phyloP scores from a whole-genome alignment of 2,329 filamentous ascomycete genomes.

The Pestalotiopsis sp. region DNA sequence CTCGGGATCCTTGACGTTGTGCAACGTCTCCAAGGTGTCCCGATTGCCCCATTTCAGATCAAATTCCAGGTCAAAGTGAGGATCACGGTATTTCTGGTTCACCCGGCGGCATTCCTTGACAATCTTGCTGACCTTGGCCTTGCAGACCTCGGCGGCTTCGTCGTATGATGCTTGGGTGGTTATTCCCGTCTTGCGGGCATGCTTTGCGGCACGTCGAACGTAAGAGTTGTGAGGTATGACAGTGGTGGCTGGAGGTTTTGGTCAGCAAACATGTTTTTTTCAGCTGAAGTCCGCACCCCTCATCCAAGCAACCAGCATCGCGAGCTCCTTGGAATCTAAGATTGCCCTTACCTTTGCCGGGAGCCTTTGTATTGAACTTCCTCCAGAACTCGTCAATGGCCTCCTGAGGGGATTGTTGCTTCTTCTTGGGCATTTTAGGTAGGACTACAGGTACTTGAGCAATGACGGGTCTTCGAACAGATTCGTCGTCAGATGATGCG shows the following conservation, averaged over 20 bases:
- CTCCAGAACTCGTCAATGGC: conserved; percentile 74
- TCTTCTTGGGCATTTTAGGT: conserved; percentile 33
- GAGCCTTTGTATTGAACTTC: conserved; percentile 70
- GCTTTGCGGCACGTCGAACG: conserved; percentile 60
- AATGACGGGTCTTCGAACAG: conserved; percentile 20
- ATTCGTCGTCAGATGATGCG: background rate
- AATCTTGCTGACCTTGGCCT: conserved; percentile 64
- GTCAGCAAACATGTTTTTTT: background rate
- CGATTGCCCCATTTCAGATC: conserved; percentile 66
- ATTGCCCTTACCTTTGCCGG: conserved; percentile 61
- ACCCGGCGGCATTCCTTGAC: conserved; percentile 69
- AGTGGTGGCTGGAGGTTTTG: conserved; percentile 56
- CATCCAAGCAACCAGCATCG: background rate
- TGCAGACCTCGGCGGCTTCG: conserved; percentile 70
- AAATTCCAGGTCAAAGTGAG: conserved; percentile 83
- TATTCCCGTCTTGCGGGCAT: conserved; percentile 52
- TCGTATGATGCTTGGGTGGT: conserved; percentile 71
- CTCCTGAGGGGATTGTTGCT: conserved; percentile 65
- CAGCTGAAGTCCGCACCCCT: background rate
- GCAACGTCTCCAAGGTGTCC: conserved; percentile 52
- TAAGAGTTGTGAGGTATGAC: conserved; percentile 71
- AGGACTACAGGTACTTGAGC: conserved; percentile 24
- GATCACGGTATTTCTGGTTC: conserved; percentile 85
- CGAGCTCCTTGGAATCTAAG: background rate
- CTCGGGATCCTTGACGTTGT: conserved; percentile 31